phyloP scores from a whole-genome alignment of 2,329 filamentous ascomycete species.

The Trichoderma sp. region DNA sequence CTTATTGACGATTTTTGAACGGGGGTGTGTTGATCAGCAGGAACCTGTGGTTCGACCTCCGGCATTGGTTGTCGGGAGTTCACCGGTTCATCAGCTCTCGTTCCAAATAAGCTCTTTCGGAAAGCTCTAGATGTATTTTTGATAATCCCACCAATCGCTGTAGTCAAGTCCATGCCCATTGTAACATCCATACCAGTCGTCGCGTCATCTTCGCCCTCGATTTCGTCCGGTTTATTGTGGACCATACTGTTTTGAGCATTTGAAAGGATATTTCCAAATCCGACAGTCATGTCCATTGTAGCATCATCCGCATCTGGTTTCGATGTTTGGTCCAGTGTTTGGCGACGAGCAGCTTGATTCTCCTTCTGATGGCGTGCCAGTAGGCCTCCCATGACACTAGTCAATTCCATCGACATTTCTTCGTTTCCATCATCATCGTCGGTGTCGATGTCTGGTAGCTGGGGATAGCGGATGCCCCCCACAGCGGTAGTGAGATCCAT shows the following conservation, averaged over 20 bases:
- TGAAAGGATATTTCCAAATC: conserved; percentile 58
- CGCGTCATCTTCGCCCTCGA: conserved; percentile 7
- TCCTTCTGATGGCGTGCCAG: conserved; percentile 43
- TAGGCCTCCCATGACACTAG: conserved; percentile 64
- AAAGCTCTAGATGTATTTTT: conserved; percentile 39
- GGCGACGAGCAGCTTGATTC: conserved; percentile 33
- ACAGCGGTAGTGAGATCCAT: conserved; percentile 87
- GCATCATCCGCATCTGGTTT: conserved; percentile 40
- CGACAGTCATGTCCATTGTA: conserved; percentile 61
- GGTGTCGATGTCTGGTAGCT: conserved; percentile 41
- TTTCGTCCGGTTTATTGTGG: conserved; percentile 31
- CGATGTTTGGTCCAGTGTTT: conserved; percentile 40
- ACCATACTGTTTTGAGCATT: conserved; percentile 4
- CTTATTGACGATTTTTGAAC: conserved; percentile 40
- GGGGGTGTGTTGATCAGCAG: conserved; percentile 31
- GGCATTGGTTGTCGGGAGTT: conserved; percentile 46
- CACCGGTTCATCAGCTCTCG: conserved; percentile 58
- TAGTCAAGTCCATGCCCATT: conserved; percentile 69
- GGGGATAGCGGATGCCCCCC: conserved; percentile 64
- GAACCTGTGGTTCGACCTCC: conserved; percentile 34
- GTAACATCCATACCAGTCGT: conserved; percentile 69
- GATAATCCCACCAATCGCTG: conserved; percentile 66
- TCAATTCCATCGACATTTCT: conserved; percentile 81
- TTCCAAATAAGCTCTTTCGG: conserved; percentile 62
- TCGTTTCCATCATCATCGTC: conserved; percentile 56